Evolutionary conservation across 352 stramenopile genomes (phyloP).

Genomic region (Aphanomyces invadans): DNA sequence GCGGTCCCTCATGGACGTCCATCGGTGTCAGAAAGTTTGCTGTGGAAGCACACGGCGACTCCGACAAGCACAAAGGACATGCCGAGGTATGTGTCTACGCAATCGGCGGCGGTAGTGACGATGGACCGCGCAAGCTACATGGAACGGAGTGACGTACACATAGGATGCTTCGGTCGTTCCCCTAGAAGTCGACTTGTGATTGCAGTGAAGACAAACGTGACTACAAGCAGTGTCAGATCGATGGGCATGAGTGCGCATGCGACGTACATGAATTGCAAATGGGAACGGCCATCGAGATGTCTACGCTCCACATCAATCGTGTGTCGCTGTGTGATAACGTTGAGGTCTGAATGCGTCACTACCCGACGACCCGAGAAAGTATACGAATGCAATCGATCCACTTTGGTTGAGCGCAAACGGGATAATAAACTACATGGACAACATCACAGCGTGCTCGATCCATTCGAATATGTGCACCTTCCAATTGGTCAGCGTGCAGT

Average conservation of each 20-base stretch:
- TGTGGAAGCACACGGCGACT: constrained; percentile 61
- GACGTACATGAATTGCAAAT: constrained; percentile 68
- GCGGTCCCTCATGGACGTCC: not conserved
- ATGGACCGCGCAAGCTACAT: not conserved
- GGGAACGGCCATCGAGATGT: constrained; percentile 77
- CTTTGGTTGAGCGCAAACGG: constrained; percentile 79
- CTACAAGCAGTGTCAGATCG: not conserved
- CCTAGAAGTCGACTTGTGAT: constrained; percentile 67
- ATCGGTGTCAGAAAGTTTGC: constrained; percentile 29
- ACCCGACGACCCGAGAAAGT: constrained; percentile 67
- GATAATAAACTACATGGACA: constrained; percentile 52
- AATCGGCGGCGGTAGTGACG: not conserved
- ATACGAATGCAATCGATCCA: constrained; percentile 71
- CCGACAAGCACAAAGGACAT: constrained; percentile 56
- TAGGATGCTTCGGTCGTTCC: constrained; percentile 55
- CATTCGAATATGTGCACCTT: constrained; percentile 36
- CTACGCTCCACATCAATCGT: constrained; percentile 28
- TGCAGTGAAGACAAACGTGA: constrained; percentile 84
- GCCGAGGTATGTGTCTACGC: constrained; percentile 47
- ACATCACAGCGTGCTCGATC: not conserved
- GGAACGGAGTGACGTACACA: constrained; percentile 37
- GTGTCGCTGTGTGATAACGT: not conserved
- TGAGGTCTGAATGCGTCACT: not conserved
- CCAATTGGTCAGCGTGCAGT: constrained; percentile 61
- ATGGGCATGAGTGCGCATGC: not conserved